A percentile compares a stretch with the other conserved stretches of the same genome.
Conservation (phyloP, 106 monocot genomes). For the Gastrodia elata region DNA sequence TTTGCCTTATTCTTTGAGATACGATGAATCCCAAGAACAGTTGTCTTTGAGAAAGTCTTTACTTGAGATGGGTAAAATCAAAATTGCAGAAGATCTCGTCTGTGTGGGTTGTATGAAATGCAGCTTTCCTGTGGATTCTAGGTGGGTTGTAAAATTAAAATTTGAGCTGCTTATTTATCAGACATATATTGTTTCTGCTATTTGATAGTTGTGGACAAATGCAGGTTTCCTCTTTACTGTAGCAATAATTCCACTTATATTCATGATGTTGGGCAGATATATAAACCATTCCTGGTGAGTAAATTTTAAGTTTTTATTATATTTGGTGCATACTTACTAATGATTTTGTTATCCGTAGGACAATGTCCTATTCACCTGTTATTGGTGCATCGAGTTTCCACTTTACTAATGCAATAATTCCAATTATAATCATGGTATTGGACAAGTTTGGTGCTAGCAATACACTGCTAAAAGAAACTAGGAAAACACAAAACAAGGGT, state of each 20-base stretch:
- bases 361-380: background rate
- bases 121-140: constrained; percentile 24
- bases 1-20: constrained; percentile 3
- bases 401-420: too few species aligned
- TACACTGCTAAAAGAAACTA: too few species aligned
- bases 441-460: too few species aligned
- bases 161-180: background rate
- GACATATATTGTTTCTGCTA: background rate
- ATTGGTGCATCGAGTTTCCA: background rate
- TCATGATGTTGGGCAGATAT: constrained; percentile 42
- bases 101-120: constrained; percentile 39
- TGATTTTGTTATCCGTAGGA: background rate
- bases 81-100: constrained; percentile 28
- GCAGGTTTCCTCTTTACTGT: constrained; percentile 25
- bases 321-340: background rate
- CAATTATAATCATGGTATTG: too few species aligned
- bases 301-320: background rate
- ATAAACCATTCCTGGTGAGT: constrained; percentile 53
- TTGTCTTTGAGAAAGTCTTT: constrained; percentile 19
- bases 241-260: constrained; percentile 25
- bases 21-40: constrained; percentile 11
- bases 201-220: background rate
- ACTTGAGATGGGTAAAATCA: constrained; percentile 6
- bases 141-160: constrained; percentile 22
- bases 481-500: too few species aligned